Percentiles rank a stretch among this genome's conserved stretches.
Evolutionary conservation across 2,329 filamentous ascomycete species (phyloP).

Genomic region (Ophiostoma angusticollis): DNA sequence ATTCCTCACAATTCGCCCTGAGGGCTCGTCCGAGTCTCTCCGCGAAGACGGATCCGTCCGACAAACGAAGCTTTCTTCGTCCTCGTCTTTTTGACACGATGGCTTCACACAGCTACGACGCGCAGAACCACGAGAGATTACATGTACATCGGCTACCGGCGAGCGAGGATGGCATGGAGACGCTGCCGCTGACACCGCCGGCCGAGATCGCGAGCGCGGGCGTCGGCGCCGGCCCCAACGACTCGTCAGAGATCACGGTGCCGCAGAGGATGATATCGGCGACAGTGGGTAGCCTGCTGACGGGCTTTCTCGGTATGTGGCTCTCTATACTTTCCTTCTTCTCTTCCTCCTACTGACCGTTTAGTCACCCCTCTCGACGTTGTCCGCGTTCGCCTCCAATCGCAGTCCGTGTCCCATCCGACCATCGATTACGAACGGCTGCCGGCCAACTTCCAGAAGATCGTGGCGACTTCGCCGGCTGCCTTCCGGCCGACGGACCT

Average conservation of each 20-base stretch:
- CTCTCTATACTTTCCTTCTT: no score
- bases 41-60: no score
- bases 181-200: constrained; percentile 20
- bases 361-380: constrained; percentile 91
- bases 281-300: constrained; percentile 78
- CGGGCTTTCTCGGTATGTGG: no score
- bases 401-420: constrained; percentile 43
- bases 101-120: constrained; percentile 15
- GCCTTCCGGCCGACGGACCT: constrained; percentile 66
- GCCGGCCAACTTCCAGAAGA: constrained; percentile 40
- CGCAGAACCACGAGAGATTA: constrained; percentile 28
- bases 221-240: constrained; percentile 20
- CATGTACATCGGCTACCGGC: constrained; percentile 17
- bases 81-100: constrained; percentile 3
- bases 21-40: not conserved
- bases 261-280: constrained; percentile 92
- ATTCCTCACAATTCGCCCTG: not conserved
- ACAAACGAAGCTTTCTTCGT: not conserved
- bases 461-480: constrained; percentile 45
- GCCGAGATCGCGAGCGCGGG: constrained; percentile 16
- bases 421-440: constrained; percentile 26
- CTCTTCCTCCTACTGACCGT: not conserved
- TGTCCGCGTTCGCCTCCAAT: constrained; percentile 86
- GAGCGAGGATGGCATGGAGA: constrained; percentile 21
- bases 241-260: constrained; percentile 58